These are phyloP conservation scores for Tylopilus balloui DNA, from an alignment of 768 basidiomycete species.

Conservation along the genomic window DNA sequence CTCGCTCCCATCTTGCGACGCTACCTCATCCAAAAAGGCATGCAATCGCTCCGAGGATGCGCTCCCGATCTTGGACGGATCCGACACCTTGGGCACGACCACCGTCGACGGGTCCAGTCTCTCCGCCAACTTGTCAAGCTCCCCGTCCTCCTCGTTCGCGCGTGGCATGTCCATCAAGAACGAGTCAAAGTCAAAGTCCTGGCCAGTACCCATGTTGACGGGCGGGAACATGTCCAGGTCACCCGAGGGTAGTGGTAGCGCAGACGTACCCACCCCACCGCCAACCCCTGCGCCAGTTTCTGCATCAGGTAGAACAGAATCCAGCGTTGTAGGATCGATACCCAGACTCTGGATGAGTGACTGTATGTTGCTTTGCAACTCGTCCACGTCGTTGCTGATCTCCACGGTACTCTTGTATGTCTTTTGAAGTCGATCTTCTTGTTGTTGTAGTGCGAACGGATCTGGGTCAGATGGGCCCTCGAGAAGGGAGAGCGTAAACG, in stretches of 20 bases:
- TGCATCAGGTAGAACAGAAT: constrained; percentile 1
- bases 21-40: constrained; percentile 43
- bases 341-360: constrained; percentile 69
- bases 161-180: constrained; percentile 39
- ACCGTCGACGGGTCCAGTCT: constrained; percentile 31
- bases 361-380: constrained; percentile 63
- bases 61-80: constrained; percentile 27
- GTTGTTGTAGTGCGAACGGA: constrained; percentile 33
- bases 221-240: constrained; percentile 21
- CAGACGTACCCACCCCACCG: constrained; percentile 5
- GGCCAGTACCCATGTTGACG: constrained; percentile 1
- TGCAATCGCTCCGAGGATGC: constrained; percentile 36
- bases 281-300: constrained; percentile 12
- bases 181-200: constrained; percentile 38
- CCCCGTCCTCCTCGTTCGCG: constrained; percentile 25
- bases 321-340: constrained; percentile 45
- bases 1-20: constrained; percentile 29
- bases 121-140: constrained; percentile 34
- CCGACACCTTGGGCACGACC: constrained; percentile 26
- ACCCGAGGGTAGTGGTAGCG: background rate
- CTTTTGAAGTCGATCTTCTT: constrained; percentile 44
- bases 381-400: constrained; percentile 70
- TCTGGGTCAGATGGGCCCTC: constrained; percentile 27
- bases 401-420: constrained; percentile 58
- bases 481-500: constrained; percentile 24